Evolutionary conservation across 2,329 filamentous ascomycete genomes (phyloP), one percentile per base, ranked within the genome.

Genomic region (Colletotrichum brevisporum): DNA sequence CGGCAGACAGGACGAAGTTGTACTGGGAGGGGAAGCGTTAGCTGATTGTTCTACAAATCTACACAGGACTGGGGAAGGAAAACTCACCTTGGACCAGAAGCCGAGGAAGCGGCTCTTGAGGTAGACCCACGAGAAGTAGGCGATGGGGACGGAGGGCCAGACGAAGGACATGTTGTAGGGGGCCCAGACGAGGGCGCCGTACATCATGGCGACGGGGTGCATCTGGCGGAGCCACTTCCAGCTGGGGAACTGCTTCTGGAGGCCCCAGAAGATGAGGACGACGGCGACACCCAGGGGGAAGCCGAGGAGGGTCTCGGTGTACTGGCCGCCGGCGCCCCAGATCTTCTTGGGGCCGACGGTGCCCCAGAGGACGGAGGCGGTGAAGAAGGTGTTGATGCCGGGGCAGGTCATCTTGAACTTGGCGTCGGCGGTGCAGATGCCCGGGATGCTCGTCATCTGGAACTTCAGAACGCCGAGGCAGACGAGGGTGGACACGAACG

Each of bases 401-500:
- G 80, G 80, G 68, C 82, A 83, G 6, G 73, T 76, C 71, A 83
- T 80, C 21, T 76, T 74, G 66, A 78, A 78, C 3, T 77, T 76
- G 0, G 82, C 79, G 21, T 78, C 69, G 0, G 73, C 63, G 3
- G 80, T 80, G 73, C 82, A 84, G 2, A 84, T 77, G 6, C 75
- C 74, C 3, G 76, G 60, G 15, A 84, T 75, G 31, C 79, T 73
- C 53, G 77, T 53, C 58, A 70, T 63, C 75, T 86, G 84, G 74
- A 84, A 85, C 70, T 84, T 83, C 58, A 84, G 75, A 0, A 88
- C 82, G n/a, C 82, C 84, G 5, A 84, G 82, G 68, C 83, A 85
- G 52, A 87, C 82, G 55, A 88, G 79, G 1, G 84, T 86, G 55
- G 84, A 85, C 21, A 88, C 76, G 24, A 89, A 78, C 2, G 86